Evolutionary conservation across 1,284 basidiomycete genomes (phyloP).

Genomic region (Ustilago bromivora): DNA sequence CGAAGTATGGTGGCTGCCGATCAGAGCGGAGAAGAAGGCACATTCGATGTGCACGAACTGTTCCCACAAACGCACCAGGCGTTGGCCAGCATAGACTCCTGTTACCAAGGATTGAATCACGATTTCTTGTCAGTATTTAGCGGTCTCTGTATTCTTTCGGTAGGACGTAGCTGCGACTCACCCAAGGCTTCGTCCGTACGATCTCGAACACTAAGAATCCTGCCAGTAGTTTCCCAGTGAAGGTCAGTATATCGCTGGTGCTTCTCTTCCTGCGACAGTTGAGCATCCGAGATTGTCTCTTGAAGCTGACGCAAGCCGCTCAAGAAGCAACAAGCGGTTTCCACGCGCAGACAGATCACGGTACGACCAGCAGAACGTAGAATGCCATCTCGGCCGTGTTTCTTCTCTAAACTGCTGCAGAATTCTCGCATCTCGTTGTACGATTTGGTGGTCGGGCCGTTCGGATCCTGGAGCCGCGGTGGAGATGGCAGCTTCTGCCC

Average conservation of each 20-base stretch:
- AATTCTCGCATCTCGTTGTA: slow-evolving; percentile 22
- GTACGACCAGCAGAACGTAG: slow-evolving; percentile 32
- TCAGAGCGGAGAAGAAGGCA: slow-evolving; percentile 8
- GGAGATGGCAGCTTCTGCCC: slow-evolving; percentile 8
- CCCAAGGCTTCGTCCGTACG: slow-evolving; percentile 10
- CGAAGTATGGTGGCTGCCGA: slow-evolving; percentile 14
- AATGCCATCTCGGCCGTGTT: slow-evolving; percentile 18
- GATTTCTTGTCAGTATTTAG: not conserved
- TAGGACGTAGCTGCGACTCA: not conserved
- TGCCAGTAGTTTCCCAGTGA: not conserved
- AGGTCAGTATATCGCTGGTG: not conserved
- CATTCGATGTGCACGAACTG: slow-evolving; percentile 25
- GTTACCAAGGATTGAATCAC: not conserved
- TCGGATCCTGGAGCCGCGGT: slow-evolving; percentile 18
- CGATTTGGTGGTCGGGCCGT: slow-evolving; percentile 1
- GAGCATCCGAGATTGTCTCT: not conserved
- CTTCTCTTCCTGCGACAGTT: slow-evolving; percentile 13
- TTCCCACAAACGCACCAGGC: slow-evolving; percentile 26
- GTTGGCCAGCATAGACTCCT: slow-evolving; percentile 16
- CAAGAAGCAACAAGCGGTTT: slow-evolving; percentile 10
- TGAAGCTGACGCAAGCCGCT: slow-evolving; percentile 7
- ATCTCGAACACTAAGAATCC: slow-evolving; percentile 14
- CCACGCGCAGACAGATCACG: slow-evolving; percentile 10
- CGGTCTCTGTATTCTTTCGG: not conserved
- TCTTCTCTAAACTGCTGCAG: slow-evolving; percentile 12